Evolutionary conservation across 2,329 filamentous ascomycete genomes (phyloP).

Genomic region (Ophiostoma sp.): DNA sequence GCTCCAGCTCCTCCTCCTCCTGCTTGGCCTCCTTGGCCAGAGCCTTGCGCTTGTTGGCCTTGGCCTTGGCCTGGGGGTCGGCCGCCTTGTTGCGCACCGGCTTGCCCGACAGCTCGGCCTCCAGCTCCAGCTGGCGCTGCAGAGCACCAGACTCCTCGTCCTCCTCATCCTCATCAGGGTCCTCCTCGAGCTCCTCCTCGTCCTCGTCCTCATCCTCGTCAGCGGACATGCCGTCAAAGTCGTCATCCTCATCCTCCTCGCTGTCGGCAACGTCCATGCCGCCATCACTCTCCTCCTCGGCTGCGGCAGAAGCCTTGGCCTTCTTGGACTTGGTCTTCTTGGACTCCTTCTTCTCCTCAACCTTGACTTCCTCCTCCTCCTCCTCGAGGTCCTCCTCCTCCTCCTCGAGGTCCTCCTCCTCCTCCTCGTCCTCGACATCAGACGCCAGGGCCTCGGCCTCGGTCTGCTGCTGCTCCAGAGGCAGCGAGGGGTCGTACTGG

Average conservation of each 20-base stretch:
- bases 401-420: conserved; percentile 38
- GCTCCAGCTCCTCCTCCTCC: conserved; percentile 82
- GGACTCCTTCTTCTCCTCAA: conserved; percentile 25
- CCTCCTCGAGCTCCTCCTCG: conserved; percentile 40
- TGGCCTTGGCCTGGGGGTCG: conserved; percentile 55
- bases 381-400: conserved; percentile 39
- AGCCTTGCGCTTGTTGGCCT: conserved; percentile 65
- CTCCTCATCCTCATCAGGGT: conserved; percentile 45
- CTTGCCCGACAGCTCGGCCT: conserved; percentile 79
- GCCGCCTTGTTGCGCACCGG: conserved; percentile 43
- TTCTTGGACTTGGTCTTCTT: conserved; percentile 38
- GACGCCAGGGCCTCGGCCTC: conserved; percentile 75
- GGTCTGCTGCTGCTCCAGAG: conserved; percentile 80
- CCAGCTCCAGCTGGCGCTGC: conserved; percentile 81
- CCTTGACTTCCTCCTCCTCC: conserved; percentile 30
- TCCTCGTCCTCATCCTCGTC: conserved; percentile 33
- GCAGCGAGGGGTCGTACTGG: conserved; percentile 83
- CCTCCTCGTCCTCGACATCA: conserved; percentile 46
- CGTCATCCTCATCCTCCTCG: conserved; percentile 44
- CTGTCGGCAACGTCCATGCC: conserved; percentile 45
- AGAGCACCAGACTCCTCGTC: conserved; percentile 57
- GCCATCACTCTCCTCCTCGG: conserved; percentile 37
- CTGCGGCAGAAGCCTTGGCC: conserved; percentile 34
- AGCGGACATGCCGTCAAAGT: conserved; percentile 30
- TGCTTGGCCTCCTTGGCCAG: conserved; percentile 64